Evolutionary conservation across 2,329 filamentous ascomycete genomes (phyloP).

Genomic region (Lasiodiplodia theobromae): DNA sequence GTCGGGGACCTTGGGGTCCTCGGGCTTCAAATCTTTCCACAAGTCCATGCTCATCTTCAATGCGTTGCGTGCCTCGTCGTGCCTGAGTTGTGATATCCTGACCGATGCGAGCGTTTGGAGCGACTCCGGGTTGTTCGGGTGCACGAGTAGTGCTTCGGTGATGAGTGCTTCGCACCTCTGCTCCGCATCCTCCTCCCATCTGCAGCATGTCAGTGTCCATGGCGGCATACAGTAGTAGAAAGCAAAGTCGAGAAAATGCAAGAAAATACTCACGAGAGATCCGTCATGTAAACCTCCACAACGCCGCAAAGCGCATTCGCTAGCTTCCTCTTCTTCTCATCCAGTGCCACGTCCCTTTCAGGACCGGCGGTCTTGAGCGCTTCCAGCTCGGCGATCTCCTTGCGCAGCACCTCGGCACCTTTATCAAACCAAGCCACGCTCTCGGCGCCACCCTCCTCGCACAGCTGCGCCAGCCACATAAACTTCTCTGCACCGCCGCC

Average conservation of each 20-base stretch:
- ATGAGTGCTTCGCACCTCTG: slow-evolving; percentile 84
- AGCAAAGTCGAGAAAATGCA: background rate
- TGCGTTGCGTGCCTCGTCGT: slow-evolving; percentile 81
- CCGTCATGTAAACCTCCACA: slow-evolving; percentile 98
- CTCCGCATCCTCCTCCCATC: slow-evolving; percentile 88
- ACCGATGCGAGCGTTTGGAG: slow-evolving; percentile 95
- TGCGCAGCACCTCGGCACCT: slow-evolving; percentile 75
- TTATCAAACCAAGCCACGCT: slow-evolving; percentile 69
- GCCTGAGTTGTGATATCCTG: slow-evolving; percentile 82
- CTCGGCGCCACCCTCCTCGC: slow-evolving; percentile 65
- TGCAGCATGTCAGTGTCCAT: slow-evolving; percentile 34
- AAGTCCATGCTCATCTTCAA: slow-evolving; percentile 79
- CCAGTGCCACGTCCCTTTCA: slow-evolving; percentile 50
- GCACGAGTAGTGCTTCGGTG: slow-evolving; percentile 87
- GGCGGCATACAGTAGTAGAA: background rate
- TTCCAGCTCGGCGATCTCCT: slow-evolving; percentile 71
- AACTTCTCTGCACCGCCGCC: slow-evolving; percentile 94
- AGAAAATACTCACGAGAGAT: slow-evolving; percentile 72
- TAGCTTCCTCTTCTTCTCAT: slow-evolving; percentile 81
- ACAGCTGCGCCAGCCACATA: slow-evolving; percentile 91
- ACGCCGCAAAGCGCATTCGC: slow-evolving; percentile 93
- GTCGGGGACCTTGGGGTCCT: slow-evolving; percentile 77
- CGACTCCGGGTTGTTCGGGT: slow-evolving; percentile 83
- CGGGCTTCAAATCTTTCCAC: slow-evolving; percentile 81
- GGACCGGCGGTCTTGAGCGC: slow-evolving; percentile 49